phyloP scores from a whole-genome alignment of 1,284 basidiomycete genomes.

The Cystobasidiaceae sp. region DNA sequence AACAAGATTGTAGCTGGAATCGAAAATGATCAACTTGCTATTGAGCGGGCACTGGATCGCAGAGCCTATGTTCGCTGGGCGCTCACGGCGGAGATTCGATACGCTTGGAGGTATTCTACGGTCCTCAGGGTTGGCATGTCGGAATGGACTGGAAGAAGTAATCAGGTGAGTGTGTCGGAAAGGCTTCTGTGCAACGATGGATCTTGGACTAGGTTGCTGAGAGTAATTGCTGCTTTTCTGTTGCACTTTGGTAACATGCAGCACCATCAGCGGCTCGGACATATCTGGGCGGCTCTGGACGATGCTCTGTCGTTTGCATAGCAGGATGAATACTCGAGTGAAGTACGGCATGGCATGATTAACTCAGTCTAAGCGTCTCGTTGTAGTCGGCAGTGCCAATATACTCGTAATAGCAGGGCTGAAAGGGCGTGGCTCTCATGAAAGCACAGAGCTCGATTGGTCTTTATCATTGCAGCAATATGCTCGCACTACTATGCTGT shows the following conservation, averaged over 20 bases:
- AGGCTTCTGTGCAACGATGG: neutral
- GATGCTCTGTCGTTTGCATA: neutral
- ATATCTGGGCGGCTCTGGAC: conserved; percentile 1
- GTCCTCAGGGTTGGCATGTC: neutral
- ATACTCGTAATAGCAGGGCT: too few relatives aligned
- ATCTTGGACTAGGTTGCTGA: neutral
- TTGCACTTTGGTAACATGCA: neutral
- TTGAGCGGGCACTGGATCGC: conserved; percentile 2
- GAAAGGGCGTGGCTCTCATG: too few relatives aligned
- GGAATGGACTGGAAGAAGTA: neutral
- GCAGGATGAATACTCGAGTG: too few relatives aligned
- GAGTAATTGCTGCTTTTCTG: neutral
- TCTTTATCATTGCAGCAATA: too few relatives aligned
- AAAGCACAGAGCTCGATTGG: too few relatives aligned
- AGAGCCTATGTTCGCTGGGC: neutral
- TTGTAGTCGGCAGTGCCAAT: too few relatives aligned
- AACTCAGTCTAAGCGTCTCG: too few relatives aligned
- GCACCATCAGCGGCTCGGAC: neutral
- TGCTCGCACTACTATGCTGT: too few relatives aligned
- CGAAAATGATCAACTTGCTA: conserved; percentile 16
- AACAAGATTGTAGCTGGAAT: conserved; percentile 10
- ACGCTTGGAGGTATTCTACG: conserved; percentile 1
- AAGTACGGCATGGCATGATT: too few relatives aligned
- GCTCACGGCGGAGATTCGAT: conserved; percentile 9
- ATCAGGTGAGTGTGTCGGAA: conserved; percentile 7